A percentile compares a stretch with the other conserved stretches of the same genome.
Conservation (phyloP, 208 protist genomes). For the Leptomonas pyrrhocoris region DNA sequence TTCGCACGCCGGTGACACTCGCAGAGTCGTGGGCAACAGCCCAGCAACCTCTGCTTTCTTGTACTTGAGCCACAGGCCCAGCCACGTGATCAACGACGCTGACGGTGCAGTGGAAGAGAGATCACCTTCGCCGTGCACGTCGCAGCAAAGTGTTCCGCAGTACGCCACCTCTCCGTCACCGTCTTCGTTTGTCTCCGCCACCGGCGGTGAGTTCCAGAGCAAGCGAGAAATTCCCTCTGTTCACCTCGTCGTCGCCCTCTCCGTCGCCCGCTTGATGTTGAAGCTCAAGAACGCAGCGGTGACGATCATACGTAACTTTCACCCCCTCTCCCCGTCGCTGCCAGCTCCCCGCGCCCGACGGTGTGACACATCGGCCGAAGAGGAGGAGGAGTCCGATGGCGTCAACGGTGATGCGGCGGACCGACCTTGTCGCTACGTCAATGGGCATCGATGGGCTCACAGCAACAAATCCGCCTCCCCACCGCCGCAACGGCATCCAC, state of each 20-base stretch:
- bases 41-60: not conserved
- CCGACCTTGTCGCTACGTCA: not conserved
- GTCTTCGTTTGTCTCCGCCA: not conserved
- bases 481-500: not conserved
- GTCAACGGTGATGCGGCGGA: not conserved
- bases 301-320: not conserved
- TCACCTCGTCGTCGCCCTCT: slow-evolving; percentile 14
- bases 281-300: slow-evolving; percentile 1
- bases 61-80: not conserved
- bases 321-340: slow-evolving; percentile 24
- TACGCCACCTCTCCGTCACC: not conserved
- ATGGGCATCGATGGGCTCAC: not conserved
- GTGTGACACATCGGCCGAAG: not conserved
- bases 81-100: not conserved
- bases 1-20: not conserved
- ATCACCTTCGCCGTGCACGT: not conserved
- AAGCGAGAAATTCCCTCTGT: slow-evolving; percentile 8
- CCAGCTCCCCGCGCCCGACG: not conserved
- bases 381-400: not conserved
- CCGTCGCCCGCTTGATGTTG: slow-evolving; percentile 15
- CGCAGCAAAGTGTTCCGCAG: not conserved
- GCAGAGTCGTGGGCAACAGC: not conserved
- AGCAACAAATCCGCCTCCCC: not conserved
- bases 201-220: not conserved
- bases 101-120: not conserved